These are phyloP conservation scores for Microbotryum intermedium DNA, from an alignment of 1,284 basidiomycete species.

Conservation along the genomic window DNA sequence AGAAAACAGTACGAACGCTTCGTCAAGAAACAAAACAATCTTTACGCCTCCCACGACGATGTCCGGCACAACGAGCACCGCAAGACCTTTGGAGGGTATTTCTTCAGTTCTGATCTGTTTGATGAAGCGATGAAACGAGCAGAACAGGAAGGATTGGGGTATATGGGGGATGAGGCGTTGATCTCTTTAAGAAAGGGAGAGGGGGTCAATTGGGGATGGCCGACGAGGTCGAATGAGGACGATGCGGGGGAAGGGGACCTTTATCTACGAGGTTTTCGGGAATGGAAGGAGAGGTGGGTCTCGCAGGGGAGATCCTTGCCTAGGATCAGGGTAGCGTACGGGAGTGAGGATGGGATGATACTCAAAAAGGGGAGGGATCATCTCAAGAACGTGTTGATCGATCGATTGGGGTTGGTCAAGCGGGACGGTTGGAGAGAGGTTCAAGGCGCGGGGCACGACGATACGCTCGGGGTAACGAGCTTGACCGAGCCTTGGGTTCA, in stretches of 20 bases:
- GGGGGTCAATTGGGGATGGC: conserved; percentile 13
- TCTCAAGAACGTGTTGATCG: conserved; percentile 8
- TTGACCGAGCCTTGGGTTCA: conserved; percentile 2
- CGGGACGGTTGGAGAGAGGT: neutral
- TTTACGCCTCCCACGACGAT: too few relatives aligned
- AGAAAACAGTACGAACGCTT: neutral
- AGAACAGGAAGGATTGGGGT: conserved; percentile 3
- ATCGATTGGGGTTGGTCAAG: conserved; percentile 6
- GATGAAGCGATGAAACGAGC: conserved; percentile 4
- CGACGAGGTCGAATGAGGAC: neutral
- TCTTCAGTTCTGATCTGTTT: neutral
- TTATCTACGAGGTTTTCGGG: conserved; percentile 6
- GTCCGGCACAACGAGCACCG: too few relatives aligned
- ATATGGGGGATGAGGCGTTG: conserved; percentile 20
- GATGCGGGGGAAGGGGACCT: neutral
- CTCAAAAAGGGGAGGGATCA: conserved; percentile 8
- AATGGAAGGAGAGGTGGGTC: neutral
- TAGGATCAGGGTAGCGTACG: conserved; percentile 8
- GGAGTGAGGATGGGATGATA: conserved; percentile 10
- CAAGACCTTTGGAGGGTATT: conserved; percentile 8
- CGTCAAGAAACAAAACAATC: too few relatives aligned
- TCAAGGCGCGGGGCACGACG: conserved; percentile 16
- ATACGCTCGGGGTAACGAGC: conserved; percentile 6
- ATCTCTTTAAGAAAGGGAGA: conserved; percentile 13
- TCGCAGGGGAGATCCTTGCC: neutral